Evolutionary conservation across 352 stramenopile genomes (phyloP).

Genomic region (Phytophthora pinifolia): DNA sequence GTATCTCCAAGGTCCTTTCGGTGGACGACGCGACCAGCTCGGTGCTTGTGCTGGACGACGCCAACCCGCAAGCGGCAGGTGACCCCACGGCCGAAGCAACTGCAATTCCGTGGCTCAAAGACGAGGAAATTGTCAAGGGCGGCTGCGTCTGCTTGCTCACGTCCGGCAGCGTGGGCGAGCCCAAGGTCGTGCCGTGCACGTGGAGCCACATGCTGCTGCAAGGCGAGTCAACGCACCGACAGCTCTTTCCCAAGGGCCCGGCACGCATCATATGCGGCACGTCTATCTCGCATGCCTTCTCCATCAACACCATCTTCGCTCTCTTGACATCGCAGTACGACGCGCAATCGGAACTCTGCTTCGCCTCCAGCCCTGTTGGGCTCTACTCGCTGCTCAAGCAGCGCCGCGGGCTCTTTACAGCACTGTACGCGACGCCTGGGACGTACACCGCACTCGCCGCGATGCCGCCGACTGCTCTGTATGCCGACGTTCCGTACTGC

Average conservation of each 20-base stretch:
- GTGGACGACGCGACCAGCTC: constrained; percentile 38
- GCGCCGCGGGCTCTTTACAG: constrained; percentile 42
- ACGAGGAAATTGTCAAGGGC: constrained; percentile 29
- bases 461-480: constrained; percentile 46
- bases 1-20: constrained; percentile 55
- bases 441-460: constrained; percentile 74
- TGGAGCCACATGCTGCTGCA: constrained; percentile 82
- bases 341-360: constrained; percentile 65
- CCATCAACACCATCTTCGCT: constrained; percentile 85
- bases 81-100: constrained; percentile 1
- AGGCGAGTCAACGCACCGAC: constrained; percentile 68
- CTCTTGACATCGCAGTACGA: constrained; percentile 72
- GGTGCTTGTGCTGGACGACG: constrained; percentile 24
- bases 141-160: constrained; percentile 81
- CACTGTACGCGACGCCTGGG: constrained; percentile 78
- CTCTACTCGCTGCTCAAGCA: constrained; percentile 54
- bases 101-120: constrained; percentile 33
- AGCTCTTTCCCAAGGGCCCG: constrained; percentile 66
- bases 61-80: constrained; percentile 16
- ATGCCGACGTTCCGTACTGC: constrained; percentile 73
- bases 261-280: constrained; percentile 73
- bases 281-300: constrained; percentile 85
- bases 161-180: constrained; percentile 73
- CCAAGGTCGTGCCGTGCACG: constrained; percentile 78
- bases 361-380: constrained; percentile 47